phyloP scores from a whole-genome alignment of 1,284 basidiomycete species.

The Austroboletus novae-zelandiae region DNA sequence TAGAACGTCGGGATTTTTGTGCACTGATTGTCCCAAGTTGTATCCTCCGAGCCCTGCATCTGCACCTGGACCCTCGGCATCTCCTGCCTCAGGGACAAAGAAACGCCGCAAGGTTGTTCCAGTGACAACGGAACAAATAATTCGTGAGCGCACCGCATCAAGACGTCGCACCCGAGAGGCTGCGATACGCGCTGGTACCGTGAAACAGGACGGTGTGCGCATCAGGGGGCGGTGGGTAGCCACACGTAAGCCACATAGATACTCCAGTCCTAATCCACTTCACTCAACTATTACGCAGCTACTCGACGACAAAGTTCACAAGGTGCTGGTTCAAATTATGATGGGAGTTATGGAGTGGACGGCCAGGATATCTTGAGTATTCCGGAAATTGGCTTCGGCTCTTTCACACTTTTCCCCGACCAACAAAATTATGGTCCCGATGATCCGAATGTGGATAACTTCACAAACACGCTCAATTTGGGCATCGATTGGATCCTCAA shows the following conservation, averaged over 20 bases:
- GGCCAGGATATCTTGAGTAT: constrained; percentile 61
- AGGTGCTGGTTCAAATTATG: constrained; percentile 47
- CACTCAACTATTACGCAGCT: constrained; percentile 25
- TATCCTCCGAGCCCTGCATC: constrained; percentile 41
- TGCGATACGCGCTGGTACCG: constrained; percentile 26
- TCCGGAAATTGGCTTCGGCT: constrained; percentile 52
- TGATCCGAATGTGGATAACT: constrained; percentile 47
- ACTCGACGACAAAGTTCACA: constrained; percentile 44
- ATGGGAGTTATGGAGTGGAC: constrained; percentile 65
- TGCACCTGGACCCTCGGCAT: constrained; percentile 30
- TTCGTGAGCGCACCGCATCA: constrained; percentile 46
- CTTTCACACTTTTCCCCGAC: constrained; percentile 68
- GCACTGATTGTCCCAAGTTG: constrained; percentile 54
- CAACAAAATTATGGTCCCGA: constrained; percentile 50
- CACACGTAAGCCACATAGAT: constrained; percentile 38
- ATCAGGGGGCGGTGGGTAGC: constrained; percentile 63
- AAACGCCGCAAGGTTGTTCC: constrained; percentile 38
- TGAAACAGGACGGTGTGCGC: constrained; percentile 40
- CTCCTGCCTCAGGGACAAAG: constrained; percentile 32
- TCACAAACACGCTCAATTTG: constrained; percentile 48
- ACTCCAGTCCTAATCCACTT: neutral
- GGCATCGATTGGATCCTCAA: constrained; percentile 55
- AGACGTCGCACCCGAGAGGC: constrained; percentile 36
- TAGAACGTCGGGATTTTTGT: constrained; percentile 60
- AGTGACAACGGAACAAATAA: constrained; percentile 43